Percentiles rank a stretch among this genome's conserved stretches.
These are phyloP conservation scores for Mortierella antarctica DNA, from an alignment of 192 early-diverging fungal genomes.

Conservation along the genomic window DNA sequence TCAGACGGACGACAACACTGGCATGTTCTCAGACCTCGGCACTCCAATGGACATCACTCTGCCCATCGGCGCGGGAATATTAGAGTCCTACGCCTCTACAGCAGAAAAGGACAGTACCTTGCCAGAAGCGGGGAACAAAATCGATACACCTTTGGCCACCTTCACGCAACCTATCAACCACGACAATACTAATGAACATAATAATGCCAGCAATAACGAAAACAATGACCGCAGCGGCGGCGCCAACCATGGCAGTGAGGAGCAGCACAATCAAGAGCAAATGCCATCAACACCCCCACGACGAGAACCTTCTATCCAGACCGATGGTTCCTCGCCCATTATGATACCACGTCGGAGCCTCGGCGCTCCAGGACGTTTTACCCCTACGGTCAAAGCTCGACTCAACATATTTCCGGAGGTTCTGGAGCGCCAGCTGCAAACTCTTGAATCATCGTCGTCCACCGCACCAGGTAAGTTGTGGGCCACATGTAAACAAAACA, in stretches of 20 bases:
- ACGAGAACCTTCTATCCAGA: background rate
- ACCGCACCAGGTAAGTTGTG: constrained; percentile 14
- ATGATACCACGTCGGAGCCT: constrained; percentile 12
- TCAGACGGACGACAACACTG: constrained; percentile 18
- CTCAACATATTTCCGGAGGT: constrained; percentile 45
- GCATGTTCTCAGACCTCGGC: constrained; percentile 31
- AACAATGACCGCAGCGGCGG: background rate
- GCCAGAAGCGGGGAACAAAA: background rate
- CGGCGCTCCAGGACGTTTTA: constrained; percentile 20
- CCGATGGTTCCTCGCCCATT: background rate
- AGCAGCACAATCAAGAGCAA: background rate
- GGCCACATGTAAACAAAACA: background rate
- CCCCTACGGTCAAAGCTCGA: constrained; percentile 20
- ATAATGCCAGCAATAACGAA: constrained; percentile 4
- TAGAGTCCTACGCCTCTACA: background rate
- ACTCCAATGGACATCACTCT: constrained; percentile 39
- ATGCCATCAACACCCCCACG: constrained; percentile 19
- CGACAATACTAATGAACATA: background rate
- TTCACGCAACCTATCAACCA: background rate
- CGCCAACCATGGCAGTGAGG: background rate
- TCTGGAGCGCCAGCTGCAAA: constrained; percentile 30
- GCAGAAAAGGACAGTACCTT: background rate
- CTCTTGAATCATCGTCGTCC: constrained; percentile 17
- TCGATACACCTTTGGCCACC: background rate
- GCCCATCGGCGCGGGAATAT: constrained; percentile 29